Evolutionary conservation across 1,284 basidiomycete genomes (phyloP).

Genomic region (Lignosus rhinocerotis): DNA sequence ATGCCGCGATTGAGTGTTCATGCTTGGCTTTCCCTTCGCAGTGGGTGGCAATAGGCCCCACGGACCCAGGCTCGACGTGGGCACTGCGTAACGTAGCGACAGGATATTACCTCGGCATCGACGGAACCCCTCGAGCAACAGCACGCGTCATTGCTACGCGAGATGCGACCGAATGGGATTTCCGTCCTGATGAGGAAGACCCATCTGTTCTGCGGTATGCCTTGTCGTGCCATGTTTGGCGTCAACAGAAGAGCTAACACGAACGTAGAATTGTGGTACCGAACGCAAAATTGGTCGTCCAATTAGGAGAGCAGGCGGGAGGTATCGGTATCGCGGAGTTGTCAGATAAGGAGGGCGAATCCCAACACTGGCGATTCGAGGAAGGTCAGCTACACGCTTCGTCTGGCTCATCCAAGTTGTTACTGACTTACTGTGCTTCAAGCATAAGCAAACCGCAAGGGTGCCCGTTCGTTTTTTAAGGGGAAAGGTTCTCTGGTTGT

Average conservation of each 20-base stretch:
- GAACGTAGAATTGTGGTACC: conserved; percentile 9
- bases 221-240: neutral
- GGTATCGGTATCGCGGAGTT: conserved; percentile 7
- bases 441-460: neutral
- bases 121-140: conserved; percentile 11
- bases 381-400: conserved; percentile 9
- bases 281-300: conserved; percentile 8
- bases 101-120: conserved; percentile 41
- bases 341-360: conserved; percentile 16
- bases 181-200: conserved; percentile 22
- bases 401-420: neutral
- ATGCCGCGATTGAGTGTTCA: neutral
- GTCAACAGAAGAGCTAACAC: neutral
- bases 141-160: conserved; percentile 37
- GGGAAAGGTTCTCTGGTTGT: neutral
- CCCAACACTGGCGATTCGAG: conserved; percentile 18
- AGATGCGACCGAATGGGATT: conserved; percentile 32
- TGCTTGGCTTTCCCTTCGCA: conserved; percentile 23
- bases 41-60: conserved; percentile 46
- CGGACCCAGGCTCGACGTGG: conserved; percentile 29
- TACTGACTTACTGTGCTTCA: neutral
- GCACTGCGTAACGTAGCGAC: conserved; percentile 40
- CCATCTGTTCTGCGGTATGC: conserved; percentile 19
- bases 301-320: conserved; percentile 7
- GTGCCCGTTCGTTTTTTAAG: neutral